Conservation (phyloP, 2,329 filamentous ascomycete genomes). For the Cladophialophora carrionii region DNA sequence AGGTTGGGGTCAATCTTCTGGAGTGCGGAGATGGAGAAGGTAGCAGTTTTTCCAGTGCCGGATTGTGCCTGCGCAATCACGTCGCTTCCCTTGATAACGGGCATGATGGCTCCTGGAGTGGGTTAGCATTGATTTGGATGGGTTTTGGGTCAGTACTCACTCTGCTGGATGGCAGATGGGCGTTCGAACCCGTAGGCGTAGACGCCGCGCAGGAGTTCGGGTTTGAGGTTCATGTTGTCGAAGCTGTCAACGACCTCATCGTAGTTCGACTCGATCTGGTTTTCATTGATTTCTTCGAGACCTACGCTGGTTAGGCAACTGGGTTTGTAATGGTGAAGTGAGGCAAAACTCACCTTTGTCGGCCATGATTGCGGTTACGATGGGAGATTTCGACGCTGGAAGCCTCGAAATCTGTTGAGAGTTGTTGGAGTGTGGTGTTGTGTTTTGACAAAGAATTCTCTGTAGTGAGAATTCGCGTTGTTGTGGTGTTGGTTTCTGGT, state of each 20-base stretch:
- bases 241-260: slow-evolving; percentile 99
- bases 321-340: not conserved
- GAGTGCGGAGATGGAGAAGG: slow-evolving; percentile 98
- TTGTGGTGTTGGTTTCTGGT: slow-evolving; percentile 22
- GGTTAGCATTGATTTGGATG: not conserved
- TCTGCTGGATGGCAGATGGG: slow-evolving; percentile 89
- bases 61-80: slow-evolving; percentile 99
- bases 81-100: slow-evolving; percentile 99
- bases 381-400: not conserved
- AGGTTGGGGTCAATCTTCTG: slow-evolving; percentile 96
- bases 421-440: slow-evolving; percentile 5
- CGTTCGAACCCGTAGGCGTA: slow-evolving; percentile 98
- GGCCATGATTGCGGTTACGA: slow-evolving; percentile 87
- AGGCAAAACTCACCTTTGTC: slow-evolving; percentile 65
- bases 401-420: slow-evolving; percentile 31
- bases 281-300: slow-evolving; percentile 96
- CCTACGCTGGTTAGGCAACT: slow-evolving; percentile 43
- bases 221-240: slow-evolving; percentile 95
- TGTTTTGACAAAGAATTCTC: slow-evolving; percentile 32
- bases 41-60: slow-evolving; percentile 99
- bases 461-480: slow-evolving; percentile 35
- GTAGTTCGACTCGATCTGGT: slow-evolving; percentile 99
- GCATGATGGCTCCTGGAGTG: slow-evolving; percentile 80
- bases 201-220: slow-evolving; percentile 88
- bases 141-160: not conserved